Conservation (phyloP, 257 asterid genomes). For the Salvia miltiorrhiza region DNA sequence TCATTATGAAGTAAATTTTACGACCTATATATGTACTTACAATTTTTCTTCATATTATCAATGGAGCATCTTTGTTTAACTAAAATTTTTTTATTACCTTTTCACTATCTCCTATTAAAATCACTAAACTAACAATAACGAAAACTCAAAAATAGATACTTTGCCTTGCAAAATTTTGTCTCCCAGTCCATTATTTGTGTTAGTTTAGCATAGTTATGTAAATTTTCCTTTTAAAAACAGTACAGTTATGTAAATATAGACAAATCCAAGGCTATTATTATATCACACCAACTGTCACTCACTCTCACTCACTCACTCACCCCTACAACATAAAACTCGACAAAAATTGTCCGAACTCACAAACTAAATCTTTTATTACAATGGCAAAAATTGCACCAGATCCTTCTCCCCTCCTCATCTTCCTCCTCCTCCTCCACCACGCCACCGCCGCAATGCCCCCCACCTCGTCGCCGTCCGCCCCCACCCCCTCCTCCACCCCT, state of each 20-base stretch:
- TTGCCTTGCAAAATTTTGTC: not conserved
- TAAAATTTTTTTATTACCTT: no score
- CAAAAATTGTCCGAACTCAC: not conserved
- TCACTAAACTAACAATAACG: no score
- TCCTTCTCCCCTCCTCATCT: constrained; percentile 22
- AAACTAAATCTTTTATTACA: not conserved
- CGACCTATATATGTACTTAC: no score
- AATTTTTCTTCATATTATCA: no score
- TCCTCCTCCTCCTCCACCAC: constrained; percentile 30
- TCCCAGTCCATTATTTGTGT: not conserved
- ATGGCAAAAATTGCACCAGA: constrained; percentile 29
- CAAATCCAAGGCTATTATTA: constrained; percentile 24
- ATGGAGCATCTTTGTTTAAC: no score
- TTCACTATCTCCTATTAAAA: no score
- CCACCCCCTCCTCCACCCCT: constrained; percentile 24
- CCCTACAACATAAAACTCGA: constrained; percentile 10
- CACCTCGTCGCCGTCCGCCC: constrained; percentile 17
- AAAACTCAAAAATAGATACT: not conserved
- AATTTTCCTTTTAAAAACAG: no score
- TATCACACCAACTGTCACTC: constrained; percentile 34
- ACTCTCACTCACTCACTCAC: not conserved
- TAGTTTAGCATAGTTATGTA: not conserved
- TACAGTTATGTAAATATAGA: constrained; percentile 24
- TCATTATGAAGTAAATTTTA: no score
- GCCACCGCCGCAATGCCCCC: constrained; percentile 29